Evolutionary conservation across 2,329 filamentous ascomycete species (phyloP), one percentile per base, ranked within the genome.

Genomic region (Fusarium foetens): DNA sequence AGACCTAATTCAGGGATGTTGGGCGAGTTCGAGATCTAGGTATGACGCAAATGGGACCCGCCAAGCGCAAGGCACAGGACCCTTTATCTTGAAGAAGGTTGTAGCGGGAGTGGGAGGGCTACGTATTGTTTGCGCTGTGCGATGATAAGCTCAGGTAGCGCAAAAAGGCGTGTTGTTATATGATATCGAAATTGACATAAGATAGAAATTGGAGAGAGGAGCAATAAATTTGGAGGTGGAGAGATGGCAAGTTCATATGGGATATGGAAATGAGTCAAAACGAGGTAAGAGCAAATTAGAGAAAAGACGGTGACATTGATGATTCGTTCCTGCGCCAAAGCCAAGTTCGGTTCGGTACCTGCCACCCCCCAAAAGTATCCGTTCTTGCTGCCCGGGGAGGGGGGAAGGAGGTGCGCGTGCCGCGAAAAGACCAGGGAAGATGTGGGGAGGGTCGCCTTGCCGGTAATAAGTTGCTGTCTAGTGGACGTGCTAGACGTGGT

Each of bases 41-140:
- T 76, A 76, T 76, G 74, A 76, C 74, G 74, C 72, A 75, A 64
- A 75, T 71, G 64, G 67, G 71, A 54, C 58, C 68, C 70, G 74
- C 72, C 57, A 71, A 63, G 60, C 63, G 58, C 68, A 74, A 75
- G 74, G 68, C 72, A 76, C 73, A 75, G 61, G 71, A 71, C 71
- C 66, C 71, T 73, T 74, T 73, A 65, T 69, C 59, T 68, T 63
- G 60, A 68, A 51, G 43, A 58, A 68, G 58, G 68, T 65, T 62
- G 71, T 71, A 68, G 45, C 46, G 41, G 59, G 52, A 62, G 58
- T 59, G 46, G 70, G 29, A 55, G 55, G 49, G 58, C 61, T 58
- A 59, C 67, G 61, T 70, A 48, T 67, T 58, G 48, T 35, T 53
- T 64, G 29, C 25, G 57, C 59, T 58, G 68, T 62, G 33, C 49